Conservation (phyloP, 176 grass and related monocot species). For the Oryza longistaminata region DNA sequence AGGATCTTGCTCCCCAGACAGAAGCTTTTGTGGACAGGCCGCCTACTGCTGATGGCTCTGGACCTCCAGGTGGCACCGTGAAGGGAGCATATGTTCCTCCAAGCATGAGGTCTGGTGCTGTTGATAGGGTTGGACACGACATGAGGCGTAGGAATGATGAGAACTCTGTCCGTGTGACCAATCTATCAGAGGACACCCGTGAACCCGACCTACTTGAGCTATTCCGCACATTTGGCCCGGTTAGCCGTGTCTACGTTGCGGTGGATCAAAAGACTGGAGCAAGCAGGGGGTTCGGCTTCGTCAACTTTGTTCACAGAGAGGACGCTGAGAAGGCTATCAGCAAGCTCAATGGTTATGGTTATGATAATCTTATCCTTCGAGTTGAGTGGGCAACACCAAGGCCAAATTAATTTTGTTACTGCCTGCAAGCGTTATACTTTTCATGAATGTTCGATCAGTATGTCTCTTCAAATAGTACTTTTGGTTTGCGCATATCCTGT, state of each 20-base stretch:
- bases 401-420: slow-evolving; percentile 53
- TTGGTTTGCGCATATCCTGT: background rate
- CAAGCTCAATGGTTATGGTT: slow-evolving; percentile 92
- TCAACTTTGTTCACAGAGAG: slow-evolving; percentile 81
- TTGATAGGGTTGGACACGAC: slow-evolving; percentile 44
- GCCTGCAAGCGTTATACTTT: background rate
- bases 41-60: slow-evolving; percentile 52
- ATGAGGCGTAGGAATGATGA: slow-evolving; percentile 86
- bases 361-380: slow-evolving; percentile 85
- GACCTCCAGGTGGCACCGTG: slow-evolving; percentile 30
- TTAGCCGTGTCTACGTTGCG: slow-evolving; percentile 79
- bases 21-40: slow-evolving; percentile 63
- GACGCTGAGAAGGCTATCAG: slow-evolving; percentile 80
- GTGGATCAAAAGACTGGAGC: slow-evolving; percentile 76
- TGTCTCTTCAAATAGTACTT: slow-evolving; percentile 3
- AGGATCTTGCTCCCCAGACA: slow-evolving; percentile 70
- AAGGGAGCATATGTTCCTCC: slow-evolving; percentile 86
- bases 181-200: slow-evolving; percentile 80
- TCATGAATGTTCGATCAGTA: background rate
- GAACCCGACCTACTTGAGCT: slow-evolving; percentile 67
- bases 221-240: slow-evolving; percentile 72
- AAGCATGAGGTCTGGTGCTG: slow-evolving; percentile 64
- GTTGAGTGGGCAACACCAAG: slow-evolving; percentile 86
- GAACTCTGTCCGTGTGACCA: slow-evolving; percentile 83
- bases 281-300: slow-evolving; percentile 73